Percentiles rank a stretch among this genome's conserved stretches.
Evolutionary conservation across 164 flowering plant species (phyloP).

Genomic region (Sextonia rubra): DNA sequence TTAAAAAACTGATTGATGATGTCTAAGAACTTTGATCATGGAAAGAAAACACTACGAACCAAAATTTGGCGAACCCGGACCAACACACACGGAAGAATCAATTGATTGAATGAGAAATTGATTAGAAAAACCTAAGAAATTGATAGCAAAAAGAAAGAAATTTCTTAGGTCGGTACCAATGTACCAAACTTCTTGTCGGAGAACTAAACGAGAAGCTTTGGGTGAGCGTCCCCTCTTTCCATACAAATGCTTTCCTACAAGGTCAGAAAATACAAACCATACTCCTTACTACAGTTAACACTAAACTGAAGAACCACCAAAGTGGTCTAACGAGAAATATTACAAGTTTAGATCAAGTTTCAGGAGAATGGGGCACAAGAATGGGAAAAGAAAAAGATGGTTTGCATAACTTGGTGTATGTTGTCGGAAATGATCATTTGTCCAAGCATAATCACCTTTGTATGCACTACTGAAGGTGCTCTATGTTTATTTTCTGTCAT

Average conservation of each 20-base stretch:
- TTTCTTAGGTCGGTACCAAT: slow-evolving; percentile 73
- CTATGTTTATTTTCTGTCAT: no score
- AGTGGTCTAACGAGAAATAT: no score
- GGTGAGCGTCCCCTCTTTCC: slow-evolving; percentile 53
- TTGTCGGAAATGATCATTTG: no score
- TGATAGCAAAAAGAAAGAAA: slow-evolving; percentile 4
- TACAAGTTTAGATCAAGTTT: no score
- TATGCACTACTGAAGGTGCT: no score
- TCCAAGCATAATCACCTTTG: no score
- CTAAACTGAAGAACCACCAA: no score
- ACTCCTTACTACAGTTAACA: slow-evolving; percentile 56
- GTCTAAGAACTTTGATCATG: no score
- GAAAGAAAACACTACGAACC: not conserved
- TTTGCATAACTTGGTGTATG: no score
- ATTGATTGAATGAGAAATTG: slow-evolving; percentile 10
- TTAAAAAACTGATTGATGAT: not conserved
- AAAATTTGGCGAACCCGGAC: not conserved
- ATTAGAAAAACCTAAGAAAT: not conserved
- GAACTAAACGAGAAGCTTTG: slow-evolving; percentile 48
- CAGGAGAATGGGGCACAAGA: no score
- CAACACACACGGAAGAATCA: slow-evolving; percentile 1
- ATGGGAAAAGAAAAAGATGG: no score
- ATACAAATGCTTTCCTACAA: slow-evolving; percentile 68
- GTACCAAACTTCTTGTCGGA: slow-evolving; percentile 53
- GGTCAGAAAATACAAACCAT: slow-evolving; percentile 58